Conservation (phyloP, 352 stramenopile species). For the Phytophthora crassamura region DNA sequence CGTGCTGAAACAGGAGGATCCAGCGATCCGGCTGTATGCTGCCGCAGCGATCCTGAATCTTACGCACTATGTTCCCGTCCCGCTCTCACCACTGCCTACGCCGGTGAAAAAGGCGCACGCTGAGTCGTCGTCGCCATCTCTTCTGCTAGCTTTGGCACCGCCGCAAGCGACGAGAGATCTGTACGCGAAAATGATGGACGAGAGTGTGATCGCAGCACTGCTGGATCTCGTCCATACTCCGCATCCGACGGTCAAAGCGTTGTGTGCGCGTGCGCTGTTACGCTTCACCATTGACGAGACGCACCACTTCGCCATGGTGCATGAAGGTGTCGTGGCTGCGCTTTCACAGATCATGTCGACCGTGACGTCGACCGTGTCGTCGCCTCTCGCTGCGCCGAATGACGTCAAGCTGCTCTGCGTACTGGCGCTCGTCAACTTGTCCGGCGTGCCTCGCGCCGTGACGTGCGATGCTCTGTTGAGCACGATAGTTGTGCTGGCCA, state of each 20-base stretch:
- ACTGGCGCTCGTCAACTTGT: conserved; percentile 78
- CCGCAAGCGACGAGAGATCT: conserved; percentile 53
- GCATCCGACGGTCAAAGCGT: conserved; percentile 66
- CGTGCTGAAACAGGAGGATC: conserved; percentile 79
- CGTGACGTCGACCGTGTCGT: conserved; percentile 33
- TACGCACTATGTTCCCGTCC: conserved; percentile 37
- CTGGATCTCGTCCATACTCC: conserved; percentile 76
- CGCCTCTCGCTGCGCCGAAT: conserved; percentile 43
- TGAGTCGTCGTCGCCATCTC: conserved; percentile 20
- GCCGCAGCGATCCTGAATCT: conserved; percentile 84
- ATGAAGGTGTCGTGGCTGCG: conserved; percentile 71
- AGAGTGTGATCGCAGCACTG: conserved; percentile 59
- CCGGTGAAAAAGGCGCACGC: conserved; percentile 29
- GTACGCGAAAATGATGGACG: conserved; percentile 78
- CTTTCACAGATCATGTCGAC: conserved; percentile 74
- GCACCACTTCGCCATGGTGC: conserved; percentile 81
- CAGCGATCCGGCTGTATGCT: conserved; percentile 65
- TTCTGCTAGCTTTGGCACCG: conserved; percentile 24
- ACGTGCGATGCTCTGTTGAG: conserved; percentile 74
- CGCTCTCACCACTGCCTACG: conserved; percentile 20
- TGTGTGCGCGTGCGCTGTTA: conserved; percentile 73
- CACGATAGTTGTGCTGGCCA: conserved; percentile 52
- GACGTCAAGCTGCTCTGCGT: conserved; percentile 66
- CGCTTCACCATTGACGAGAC: conserved; percentile 79
- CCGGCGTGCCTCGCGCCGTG: conserved; percentile 69